Evolutionary conservation across 305 asterid genomes (phyloP).

Genomic region (Rubia peregrina): DNA sequence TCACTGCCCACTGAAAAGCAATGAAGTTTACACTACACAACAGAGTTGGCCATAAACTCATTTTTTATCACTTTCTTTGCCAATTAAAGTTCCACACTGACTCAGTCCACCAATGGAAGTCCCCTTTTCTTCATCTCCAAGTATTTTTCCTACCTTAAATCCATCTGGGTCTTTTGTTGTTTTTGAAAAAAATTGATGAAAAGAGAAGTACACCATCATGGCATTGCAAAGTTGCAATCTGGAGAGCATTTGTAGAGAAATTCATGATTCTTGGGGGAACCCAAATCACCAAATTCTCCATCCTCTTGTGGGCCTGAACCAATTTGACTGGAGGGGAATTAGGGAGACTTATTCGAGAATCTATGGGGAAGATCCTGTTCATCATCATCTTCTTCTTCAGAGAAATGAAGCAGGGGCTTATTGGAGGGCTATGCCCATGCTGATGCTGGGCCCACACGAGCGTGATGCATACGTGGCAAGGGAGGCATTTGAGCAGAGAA

Average conservation of each 20-base stretch:
- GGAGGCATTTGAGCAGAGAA: slow-evolving; percentile 33
- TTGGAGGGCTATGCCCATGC: slow-evolving; percentile 19
- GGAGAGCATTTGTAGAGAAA: slow-evolving; percentile 37
- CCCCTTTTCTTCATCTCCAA: slow-evolving; percentile 19
- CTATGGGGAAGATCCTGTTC: slow-evolving; percentile 40
- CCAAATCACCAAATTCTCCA: slow-evolving; percentile 17
- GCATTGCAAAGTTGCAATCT: slow-evolving; percentile 21
- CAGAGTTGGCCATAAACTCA: slow-evolving; percentile 5
- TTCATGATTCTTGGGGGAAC: slow-evolving; percentile 30
- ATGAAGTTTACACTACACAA: slow-evolving; percentile 11
- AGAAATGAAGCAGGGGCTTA: slow-evolving; percentile 10
- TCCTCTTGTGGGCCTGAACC: slow-evolving; percentile 27
- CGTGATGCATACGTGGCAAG: slow-evolving; percentile 51
- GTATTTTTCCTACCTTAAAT: neutral
- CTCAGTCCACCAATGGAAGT: slow-evolving; percentile 11
- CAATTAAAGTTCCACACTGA: slow-evolving; percentile 8
- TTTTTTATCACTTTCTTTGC: neutral
- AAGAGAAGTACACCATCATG: slow-evolving; percentile 11
- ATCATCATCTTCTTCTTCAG: slow-evolving; percentile 5
- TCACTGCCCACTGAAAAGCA: slow-evolving; percentile 21
- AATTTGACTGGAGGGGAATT: slow-evolving; percentile 29
- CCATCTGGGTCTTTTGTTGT: neutral
- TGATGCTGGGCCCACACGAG: slow-evolving; percentile 48
- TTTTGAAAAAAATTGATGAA: neutral
- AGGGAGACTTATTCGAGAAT: slow-evolving; percentile 35